A percentile compares a stretch with the other conserved stretches of the same genome.
These are phyloP conservation scores for Neurospora sp. DNA, from an alignment of 495 filamentous ascomycete genomes.

Conservation along the genomic window DNA sequence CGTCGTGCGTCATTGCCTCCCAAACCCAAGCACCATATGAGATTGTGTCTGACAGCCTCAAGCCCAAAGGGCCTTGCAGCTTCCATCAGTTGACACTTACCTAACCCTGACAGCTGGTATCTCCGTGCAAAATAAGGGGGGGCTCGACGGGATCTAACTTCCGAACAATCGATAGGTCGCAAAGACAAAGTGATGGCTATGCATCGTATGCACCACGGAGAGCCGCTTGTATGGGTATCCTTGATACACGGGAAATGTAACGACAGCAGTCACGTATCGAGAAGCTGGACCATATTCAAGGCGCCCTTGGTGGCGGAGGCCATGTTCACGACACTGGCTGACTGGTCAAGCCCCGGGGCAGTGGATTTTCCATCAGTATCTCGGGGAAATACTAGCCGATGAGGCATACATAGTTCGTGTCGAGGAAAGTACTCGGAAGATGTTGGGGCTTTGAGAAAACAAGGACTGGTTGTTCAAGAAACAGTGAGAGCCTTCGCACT, in stretches of 20 bases:
- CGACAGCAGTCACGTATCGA: background rate
- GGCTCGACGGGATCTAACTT: background rate
- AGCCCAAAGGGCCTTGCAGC: background rate
- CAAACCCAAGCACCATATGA: background rate
- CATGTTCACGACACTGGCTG: background rate
- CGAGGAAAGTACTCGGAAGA: background rate
- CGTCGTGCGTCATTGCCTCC: background rate
- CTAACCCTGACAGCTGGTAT: background rate
- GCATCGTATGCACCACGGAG: background rate
- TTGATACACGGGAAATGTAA: background rate
- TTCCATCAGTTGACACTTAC: background rate
- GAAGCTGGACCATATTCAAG: background rate
- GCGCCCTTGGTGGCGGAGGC: background rate
- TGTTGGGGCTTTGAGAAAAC: background rate
- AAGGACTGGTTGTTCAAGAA: background rate
- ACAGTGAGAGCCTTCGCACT: background rate
- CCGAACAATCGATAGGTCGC: background rate
- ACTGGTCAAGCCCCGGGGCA: background rate
- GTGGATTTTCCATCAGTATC: background rate
- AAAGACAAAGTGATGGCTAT: background rate
- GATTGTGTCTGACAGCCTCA: background rate
- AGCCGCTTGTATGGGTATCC: background rate
- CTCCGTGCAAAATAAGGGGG: background rate
- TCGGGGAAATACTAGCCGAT: background rate
- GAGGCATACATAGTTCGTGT: background rate